These are phyloP conservation scores for Umbellularia californica DNA, from an alignment of 164 flowering plant genomes.

Conservation along the genomic window DNA sequence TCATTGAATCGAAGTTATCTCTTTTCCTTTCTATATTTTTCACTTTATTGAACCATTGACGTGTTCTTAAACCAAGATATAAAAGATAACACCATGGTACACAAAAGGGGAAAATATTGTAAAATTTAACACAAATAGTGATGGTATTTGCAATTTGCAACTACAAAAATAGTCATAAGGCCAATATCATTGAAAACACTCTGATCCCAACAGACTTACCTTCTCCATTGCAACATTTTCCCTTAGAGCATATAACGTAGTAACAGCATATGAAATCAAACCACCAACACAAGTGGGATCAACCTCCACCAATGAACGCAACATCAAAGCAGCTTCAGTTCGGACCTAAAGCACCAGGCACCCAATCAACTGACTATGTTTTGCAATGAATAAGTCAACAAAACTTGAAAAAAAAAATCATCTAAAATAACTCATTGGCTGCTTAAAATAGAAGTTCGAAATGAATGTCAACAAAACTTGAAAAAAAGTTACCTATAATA, in stretches of 20 bases:
- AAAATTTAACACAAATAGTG: too few species aligned
- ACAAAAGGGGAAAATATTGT: too few species aligned
- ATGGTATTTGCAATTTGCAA: too few species aligned
- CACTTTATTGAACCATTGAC: too few species aligned
- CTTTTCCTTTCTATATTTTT: too few species aligned
- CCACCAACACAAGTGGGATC: constrained; percentile 97
- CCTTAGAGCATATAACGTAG: constrained; percentile 75
- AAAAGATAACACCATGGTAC: not conserved
- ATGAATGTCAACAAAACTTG: not conserved
- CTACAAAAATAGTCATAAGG: not conserved
- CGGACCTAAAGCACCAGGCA: constrained; percentile 56
- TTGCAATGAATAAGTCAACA: not conserved
- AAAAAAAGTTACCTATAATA: not conserved
- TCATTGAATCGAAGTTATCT: too few species aligned
- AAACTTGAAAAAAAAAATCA: not conserved
- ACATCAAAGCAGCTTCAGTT: constrained; percentile 83
- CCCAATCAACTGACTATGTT: not conserved
- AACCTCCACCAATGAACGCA: constrained; percentile 85
- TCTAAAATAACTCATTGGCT: not conserved
- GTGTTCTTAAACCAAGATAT: too few species aligned
- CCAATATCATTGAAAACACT: not conserved
- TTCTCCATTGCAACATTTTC: constrained; percentile 78
- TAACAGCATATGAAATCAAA: constrained; percentile 79
- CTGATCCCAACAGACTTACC: constrained; percentile 34
- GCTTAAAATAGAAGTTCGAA: not conserved